Conservation (phyloP, 768 basidiomycete species). For the Hortiboletus campestris region DNA sequence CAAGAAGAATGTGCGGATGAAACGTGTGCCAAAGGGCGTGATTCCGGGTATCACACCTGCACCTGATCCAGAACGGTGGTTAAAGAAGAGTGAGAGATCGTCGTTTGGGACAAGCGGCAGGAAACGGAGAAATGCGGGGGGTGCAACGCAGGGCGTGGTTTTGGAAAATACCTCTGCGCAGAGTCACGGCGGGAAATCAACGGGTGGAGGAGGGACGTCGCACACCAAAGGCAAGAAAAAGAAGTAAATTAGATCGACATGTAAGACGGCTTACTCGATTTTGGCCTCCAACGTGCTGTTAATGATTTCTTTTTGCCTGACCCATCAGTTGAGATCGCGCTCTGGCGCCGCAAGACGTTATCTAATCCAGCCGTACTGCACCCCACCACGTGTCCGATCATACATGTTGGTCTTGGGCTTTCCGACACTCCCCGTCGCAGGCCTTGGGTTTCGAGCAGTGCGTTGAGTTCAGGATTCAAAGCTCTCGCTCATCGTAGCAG, state of each 20-base stretch:
- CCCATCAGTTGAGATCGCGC: conserved; percentile 20
- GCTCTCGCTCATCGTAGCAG: conserved; percentile 1
- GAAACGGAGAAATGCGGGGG: conserved; percentile 53
- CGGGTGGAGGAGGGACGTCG: conserved; percentile 36
- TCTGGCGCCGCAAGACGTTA: conserved; percentile 23
- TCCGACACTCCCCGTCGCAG: background rate
- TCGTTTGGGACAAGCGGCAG: conserved; percentile 49
- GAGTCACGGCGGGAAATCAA: conserved; percentile 34
- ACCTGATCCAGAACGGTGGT: conserved; percentile 85
- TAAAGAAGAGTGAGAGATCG: conserved; percentile 82
- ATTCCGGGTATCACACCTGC: conserved; percentile 75
- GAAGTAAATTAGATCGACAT: conserved; percentile 44
- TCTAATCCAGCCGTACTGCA: conserved; percentile 26
- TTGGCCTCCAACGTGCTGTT: conserved; percentile 18
- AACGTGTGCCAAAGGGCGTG: conserved; percentile 74
- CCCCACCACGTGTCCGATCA: conserved; percentile 16
- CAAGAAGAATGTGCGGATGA: conserved; percentile 56
- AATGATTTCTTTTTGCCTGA: conserved; percentile 20
- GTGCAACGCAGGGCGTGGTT: conserved; percentile 67
- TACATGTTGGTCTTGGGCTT: background rate
- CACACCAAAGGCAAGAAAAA: conserved; percentile 65
- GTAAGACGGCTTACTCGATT: conserved; percentile 20
- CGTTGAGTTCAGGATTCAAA: background rate
- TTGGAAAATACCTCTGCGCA: conserved; percentile 24
- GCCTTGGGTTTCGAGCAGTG: conserved; percentile 2